Evolutionary conservation across 768 basidiomycete species (phyloP), one percentile per base, ranked within the genome.

Genomic region (Glaciozyma martinii): DNA sequence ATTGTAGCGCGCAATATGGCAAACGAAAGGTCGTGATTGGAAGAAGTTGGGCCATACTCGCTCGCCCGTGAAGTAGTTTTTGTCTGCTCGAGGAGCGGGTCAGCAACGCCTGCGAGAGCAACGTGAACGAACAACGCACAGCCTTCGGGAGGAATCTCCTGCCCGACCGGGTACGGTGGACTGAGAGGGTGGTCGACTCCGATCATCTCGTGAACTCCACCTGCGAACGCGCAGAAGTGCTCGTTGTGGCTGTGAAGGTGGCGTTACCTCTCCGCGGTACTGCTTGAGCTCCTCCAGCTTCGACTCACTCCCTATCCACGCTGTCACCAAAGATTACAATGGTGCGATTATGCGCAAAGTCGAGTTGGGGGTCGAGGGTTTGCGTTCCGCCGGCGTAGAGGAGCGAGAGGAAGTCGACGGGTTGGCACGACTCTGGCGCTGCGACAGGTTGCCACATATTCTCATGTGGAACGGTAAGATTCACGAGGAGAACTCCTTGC

Each of bases 381-480:
- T 23, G 30, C 0, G 47, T 47, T 37, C 56, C 25, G 53, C 42
- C 63, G 61, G 32, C 25, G 52, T 59, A 43, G 21, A 68, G 56
- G 8, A 59, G 56, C 5, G 30, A 23, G 16, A 64, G 29, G 53
- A 46, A 68, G 56, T 68, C 57, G 56, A 64, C 25, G 16, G 67
- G 60, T 23, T 64, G 60, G 44, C 67, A 68, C 1, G 54, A 50
- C 9, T 52, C 56, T 6, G 56, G 30, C 4, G 59, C 62, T 2
- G 50, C 33, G 60, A 68, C 32, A 15, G 67, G 63, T 27, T 62
- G 43, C 67, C 67, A 68, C 12, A 23, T 6, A 52, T 68, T 68
- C 29, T 40, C 60, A 8, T 29, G n/a, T 9, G 67, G 52, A 1
- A 47, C 43, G 13, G 50, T 53, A 6, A n/a, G 19, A 52, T 61